Percentiles rank a stretch among this genome's conserved stretches.
These are phyloP conservation scores for Sclerotiophoma versabilis DNA, from an alignment of 2,329 filamentous ascomycete genomes.

Conservation along the genomic window DNA sequence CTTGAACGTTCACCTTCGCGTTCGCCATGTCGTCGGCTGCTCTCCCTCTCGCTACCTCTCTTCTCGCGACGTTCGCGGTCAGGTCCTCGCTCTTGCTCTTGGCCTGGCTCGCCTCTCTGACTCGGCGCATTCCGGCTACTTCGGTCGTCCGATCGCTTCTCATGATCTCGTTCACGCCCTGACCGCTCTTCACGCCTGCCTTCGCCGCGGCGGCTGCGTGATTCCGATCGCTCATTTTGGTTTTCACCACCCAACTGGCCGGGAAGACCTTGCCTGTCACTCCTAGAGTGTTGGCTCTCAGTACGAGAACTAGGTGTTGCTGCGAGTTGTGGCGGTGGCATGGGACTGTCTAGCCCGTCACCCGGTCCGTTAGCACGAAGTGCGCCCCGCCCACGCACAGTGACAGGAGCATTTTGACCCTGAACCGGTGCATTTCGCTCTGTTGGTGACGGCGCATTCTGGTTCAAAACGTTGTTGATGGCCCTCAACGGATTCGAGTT, in stretches of 20 bases:
- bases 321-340: conserved; percentile 35
- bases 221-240: conserved; percentile 39
- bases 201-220: conserved; percentile 37
- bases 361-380: conserved; percentile 34
- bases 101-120: conserved; percentile 24
- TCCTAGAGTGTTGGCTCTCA: conserved; percentile 33
- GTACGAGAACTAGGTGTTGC: conserved; percentile 32
- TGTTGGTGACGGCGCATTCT: conserved; percentile 29
- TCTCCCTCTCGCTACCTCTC: conserved; percentile 34
- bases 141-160: conserved; percentile 39
- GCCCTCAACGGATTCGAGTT: conserved; percentile 30
- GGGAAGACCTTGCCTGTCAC: conserved; percentile 26
- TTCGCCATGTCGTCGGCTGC: conserved; percentile 30
- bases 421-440: conserved; percentile 29
- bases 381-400: conserved; percentile 43
- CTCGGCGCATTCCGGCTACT: conserved; percentile 28
- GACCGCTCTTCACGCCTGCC: conserved; percentile 39
- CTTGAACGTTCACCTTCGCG: conserved; percentile 26
- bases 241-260: conserved; percentile 25
- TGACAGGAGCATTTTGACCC: conserved; percentile 26
- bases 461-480: conserved; percentile 42
- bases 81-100: conserved; percentile 32
- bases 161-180: conserved; percentile 33
- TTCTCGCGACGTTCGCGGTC: conserved; percentile 42
- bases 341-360: conserved; percentile 27